Evolutionary conservation across 2,329 filamentous ascomycete species (phyloP), one percentile per base, ranked within the genome.

Genomic region (Aurifilum marmelostoma): DNA sequence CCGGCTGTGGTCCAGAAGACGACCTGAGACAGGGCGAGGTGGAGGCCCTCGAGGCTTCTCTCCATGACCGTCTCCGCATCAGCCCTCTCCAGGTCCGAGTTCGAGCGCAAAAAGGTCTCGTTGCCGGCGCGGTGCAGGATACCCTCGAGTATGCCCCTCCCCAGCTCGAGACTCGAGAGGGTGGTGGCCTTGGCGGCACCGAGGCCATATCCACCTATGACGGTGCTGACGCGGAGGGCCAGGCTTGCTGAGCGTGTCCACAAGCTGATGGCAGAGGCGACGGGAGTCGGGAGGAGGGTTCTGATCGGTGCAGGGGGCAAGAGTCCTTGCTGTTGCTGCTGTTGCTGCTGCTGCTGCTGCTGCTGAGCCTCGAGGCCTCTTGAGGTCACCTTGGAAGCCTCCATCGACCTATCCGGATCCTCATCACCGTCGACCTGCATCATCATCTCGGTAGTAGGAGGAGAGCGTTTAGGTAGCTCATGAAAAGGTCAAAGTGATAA

Each of bases 1-100:
- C 88, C 83, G 2, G 88, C 84, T 1, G 85, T 85, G 1, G 88
- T 88, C 81, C 86, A 88, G 73, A 90, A 89, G 54, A 88, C 86
- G 37, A 87, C 81, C 63, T 84, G 83, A 7, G 84, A 85, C 76
- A 90, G 86, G 32, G 85, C 85, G 65, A 82, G 81, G 73, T 90
- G 87, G 56, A 90, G 77, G 67, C 79, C 82, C 69, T 87, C 85
- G 39, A 90, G 80, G 73, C 84, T 88, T 68, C 80, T 80, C 73
- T 88, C 87, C 59, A 90, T 77, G 16, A 89, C 78, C 2, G 83
- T 83, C 74, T 89, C 87, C 43, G 87, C 83, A 70, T 88, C 86
- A 29, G 81, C 77, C 63, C 79, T 82, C 39, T 82, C 83, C 27
- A 88, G 69, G 1, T 85, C 81, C 8, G 83, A 83, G 9, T 77